phyloP scores from a whole-genome alignment of 2,329 filamentous ascomycete genomes.

The Coniochaeta ligniaria region DNA sequence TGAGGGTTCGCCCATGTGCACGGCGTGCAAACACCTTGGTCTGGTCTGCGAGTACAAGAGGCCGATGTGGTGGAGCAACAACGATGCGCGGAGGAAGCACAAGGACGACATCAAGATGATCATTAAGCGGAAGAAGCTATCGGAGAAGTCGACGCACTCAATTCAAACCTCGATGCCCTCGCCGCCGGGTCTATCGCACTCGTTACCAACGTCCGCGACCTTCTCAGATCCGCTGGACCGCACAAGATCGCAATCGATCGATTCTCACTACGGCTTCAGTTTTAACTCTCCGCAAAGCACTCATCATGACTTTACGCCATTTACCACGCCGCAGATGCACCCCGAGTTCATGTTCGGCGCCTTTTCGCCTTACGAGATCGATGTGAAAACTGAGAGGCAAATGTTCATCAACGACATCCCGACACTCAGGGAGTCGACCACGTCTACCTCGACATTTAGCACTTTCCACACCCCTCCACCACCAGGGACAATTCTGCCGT shows the following conservation, averaged over 20 bases:
- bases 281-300: slow-evolving; percentile 54
- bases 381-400: slow-evolving; percentile 91
- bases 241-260: slow-evolving; percentile 69
- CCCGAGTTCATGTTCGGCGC: slow-evolving; percentile 50
- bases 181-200: slow-evolving; percentile 74
- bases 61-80: slow-evolving; percentile 96
- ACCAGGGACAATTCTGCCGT: slow-evolving; percentile 57
- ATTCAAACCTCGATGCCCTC: slow-evolving; percentile 54
- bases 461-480: slow-evolving; percentile 78
- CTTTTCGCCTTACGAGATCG: slow-evolving; percentile 81
- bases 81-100: slow-evolving; percentile 73
- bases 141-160: slow-evolving; percentile 67
- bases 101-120: slow-evolving; percentile 96
- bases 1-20: slow-evolving; percentile 55
- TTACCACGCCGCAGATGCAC: slow-evolving; percentile 54
- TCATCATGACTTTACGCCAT: slow-evolving; percentile 48
- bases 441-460: slow-evolving; percentile 89
- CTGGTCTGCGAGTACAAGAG: slow-evolving; percentile 93
- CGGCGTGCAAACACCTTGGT: slow-evolving; percentile 65
- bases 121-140: slow-evolving; percentile 94
- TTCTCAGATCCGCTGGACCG: slow-evolving; percentile 68
- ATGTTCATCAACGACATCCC: slow-evolving; percentile 90
- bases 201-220: slow-evolving; percentile 71
- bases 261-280: slow-evolving; percentile 74
- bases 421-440: slow-evolving; percentile 75